These are phyloP conservation scores for Trichocladium antarcticum DNA, from an alignment of 495 filamentous ascomycete genomes.

Conservation along the genomic window DNA sequence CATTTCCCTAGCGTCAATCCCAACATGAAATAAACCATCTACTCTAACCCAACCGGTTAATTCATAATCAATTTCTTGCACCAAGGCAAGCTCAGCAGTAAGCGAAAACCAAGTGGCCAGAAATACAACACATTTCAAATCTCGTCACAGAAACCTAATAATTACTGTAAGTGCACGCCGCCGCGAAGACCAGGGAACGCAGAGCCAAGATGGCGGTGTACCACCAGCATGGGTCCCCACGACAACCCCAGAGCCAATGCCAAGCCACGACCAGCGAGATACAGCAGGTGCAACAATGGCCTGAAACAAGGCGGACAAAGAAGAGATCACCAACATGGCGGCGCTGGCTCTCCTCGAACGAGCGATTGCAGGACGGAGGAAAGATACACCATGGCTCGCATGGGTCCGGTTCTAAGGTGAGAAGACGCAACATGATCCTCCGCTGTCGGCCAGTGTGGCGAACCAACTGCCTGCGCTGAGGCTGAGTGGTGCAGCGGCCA, in stretches of 20 bases:
- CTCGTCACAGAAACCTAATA: background rate
- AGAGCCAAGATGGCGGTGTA: slow-evolving; percentile 12
- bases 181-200: background rate
- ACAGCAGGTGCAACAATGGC: background rate
- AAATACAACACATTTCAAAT: background rate
- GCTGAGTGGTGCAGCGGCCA: background rate
- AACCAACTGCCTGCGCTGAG: background rate
- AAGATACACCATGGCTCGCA: background rate
- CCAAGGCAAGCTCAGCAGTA: too few species aligned
- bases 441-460: background rate
- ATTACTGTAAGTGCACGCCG: background rate
- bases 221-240: background rate
- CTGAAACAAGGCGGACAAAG: background rate
- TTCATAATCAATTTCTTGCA: too few species aligned
- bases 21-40: too few species aligned
- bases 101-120: too few species aligned
- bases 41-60: too few species aligned
- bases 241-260: background rate
- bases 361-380: background rate
- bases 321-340: background rate
- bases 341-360: background rate
- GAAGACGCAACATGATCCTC: background rate
- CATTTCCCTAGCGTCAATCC: too few species aligned
- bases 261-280: background rate
- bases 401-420: background rate